Evolutionary conservation across 208 protist species (phyloP).

Genomic region (Leishmania gerbilli): DNA sequence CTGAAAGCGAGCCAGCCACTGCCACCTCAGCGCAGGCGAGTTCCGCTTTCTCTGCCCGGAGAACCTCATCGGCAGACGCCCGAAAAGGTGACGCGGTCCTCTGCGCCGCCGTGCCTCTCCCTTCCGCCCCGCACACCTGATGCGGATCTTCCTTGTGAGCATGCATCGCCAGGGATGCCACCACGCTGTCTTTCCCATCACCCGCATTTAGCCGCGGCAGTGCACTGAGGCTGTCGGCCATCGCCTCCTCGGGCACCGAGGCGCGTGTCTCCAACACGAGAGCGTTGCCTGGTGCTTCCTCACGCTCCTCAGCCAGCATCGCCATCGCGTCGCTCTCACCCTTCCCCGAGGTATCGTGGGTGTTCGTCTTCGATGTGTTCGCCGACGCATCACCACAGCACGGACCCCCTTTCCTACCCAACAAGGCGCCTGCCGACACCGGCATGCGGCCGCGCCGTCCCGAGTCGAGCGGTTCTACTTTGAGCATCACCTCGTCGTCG

Average conservation of each 20-base stretch:
- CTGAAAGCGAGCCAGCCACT: background rate
- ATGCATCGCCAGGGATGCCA: background rate
- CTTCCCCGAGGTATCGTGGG: background rate
- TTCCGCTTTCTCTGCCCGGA: too few relatives aligned
- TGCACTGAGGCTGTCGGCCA: background rate
- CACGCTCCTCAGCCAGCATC: background rate
- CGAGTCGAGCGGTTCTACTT: background rate
- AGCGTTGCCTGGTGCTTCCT: background rate
- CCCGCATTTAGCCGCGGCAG: background rate
- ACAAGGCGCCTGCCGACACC: background rate
- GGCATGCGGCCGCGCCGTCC: background rate
- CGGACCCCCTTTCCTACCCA: too few relatives aligned
- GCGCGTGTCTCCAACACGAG: background rate
- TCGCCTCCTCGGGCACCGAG: background rate
- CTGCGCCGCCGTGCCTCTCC: background rate
- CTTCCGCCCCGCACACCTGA: background rate
- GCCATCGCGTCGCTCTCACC: background rate
- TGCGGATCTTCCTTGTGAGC: background rate
- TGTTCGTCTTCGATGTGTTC: background rate
- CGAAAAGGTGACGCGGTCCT: background rate
- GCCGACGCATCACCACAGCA: background rate
- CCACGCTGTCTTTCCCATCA: background rate
- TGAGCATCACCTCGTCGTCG: background rate
- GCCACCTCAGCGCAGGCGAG: background rate
- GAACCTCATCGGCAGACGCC: background rate